These are phyloP conservation scores for Naegleria fowleri DNA, from an alignment of 208 protist genomes.

Conservation along the genomic window DNA sequence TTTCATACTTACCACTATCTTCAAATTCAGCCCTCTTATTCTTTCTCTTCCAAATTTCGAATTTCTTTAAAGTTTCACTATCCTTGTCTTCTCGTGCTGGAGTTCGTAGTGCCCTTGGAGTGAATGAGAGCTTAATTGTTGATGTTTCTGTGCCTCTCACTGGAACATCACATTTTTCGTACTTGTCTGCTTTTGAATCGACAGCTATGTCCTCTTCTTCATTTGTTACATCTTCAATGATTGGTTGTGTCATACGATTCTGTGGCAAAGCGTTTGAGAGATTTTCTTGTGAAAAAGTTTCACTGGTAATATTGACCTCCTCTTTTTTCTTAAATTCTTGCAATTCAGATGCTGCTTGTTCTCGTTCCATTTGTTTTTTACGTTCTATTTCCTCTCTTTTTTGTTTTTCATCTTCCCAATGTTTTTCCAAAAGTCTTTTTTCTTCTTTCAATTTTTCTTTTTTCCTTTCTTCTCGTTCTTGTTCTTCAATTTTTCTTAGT, in stretches of 20 bases:
- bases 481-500: background rate
- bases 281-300: background rate
- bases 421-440: background rate
- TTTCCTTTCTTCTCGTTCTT: background rate
- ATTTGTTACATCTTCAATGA: background rate
- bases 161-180: too few relatives aligned
- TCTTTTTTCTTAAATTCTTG: background rate
- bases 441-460: background rate
- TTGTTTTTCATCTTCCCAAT: background rate
- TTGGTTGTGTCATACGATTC: background rate
- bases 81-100: constrained; percentile 21
- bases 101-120: background rate
- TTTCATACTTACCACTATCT: background rate
- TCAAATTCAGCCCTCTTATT: background rate
- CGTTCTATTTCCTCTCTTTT: background rate
- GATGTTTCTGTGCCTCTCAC: background rate
- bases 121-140: constrained; percentile 2
- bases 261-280: background rate
- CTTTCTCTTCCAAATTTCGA: background rate
- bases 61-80: background rate
- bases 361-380: background rate
- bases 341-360: background rate
- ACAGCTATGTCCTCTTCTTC: background rate
- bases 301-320: background rate
- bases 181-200: too few relatives aligned